Conservation (phyloP, 768 basidiomycete species). For the Phaeolepiota aurea region DNA sequence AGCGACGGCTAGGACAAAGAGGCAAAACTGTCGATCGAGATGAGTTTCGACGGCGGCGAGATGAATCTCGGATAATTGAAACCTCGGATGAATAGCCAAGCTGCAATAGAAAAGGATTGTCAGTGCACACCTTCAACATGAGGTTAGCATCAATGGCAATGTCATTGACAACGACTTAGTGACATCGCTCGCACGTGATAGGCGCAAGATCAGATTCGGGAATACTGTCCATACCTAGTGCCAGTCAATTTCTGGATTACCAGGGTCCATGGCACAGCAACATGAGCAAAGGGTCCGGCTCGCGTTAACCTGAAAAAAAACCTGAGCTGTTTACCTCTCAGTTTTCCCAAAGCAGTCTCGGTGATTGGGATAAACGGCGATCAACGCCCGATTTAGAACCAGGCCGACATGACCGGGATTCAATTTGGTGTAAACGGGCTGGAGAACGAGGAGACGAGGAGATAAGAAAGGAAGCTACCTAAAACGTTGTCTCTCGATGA, state of each 20-base stretch:
- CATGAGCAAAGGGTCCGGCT: too few species aligned
- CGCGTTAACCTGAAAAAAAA: background rate
- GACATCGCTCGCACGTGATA: background rate
- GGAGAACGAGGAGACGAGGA: background rate
- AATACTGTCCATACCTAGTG: too few species aligned
- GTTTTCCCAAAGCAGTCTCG: background rate
- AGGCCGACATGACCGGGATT: background rate
- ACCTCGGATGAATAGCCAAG: constrained; percentile 6
- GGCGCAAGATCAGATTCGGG: too few species aligned
- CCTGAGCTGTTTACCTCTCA: background rate
- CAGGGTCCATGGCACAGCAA: background rate
- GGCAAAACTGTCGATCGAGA: background rate
- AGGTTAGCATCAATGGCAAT: too few species aligned
- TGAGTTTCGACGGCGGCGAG: background rate
- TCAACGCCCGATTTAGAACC: background rate
- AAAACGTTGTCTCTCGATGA: constrained; percentile 65
- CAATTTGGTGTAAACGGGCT: constrained; percentile 4
- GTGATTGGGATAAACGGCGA: background rate
- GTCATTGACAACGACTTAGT: background rate
- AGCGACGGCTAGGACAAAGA: background rate
- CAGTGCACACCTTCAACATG: too few species aligned
- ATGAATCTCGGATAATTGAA: constrained; percentile 6
- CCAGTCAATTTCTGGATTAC: too few species aligned
- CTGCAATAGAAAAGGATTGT: background rate
- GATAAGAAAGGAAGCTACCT: constrained; percentile 24